Evolutionary conservation across 2,329 filamentous ascomycete genomes (phyloP), one percentile per base, ranked within the genome.

Genomic region (Lecanicillium sp.): DNA sequence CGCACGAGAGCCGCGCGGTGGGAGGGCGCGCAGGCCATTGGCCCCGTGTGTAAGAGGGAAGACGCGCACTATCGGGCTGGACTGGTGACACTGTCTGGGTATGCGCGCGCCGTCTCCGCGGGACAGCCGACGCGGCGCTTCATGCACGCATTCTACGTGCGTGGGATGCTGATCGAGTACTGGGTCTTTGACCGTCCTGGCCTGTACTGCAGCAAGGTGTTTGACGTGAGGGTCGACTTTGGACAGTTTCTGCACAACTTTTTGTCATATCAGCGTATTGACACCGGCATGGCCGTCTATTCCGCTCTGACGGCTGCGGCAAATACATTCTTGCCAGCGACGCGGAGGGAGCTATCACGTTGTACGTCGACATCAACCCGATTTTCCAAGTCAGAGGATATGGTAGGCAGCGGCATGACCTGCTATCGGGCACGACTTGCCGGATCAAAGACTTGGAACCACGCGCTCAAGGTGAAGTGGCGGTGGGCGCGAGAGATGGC

Each of bases 381-480:
- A 5, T 40, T 15, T 19, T 40, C n/a, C 11, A 35, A 17, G 12
- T 15, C 33, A 21, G n/a, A 14, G 9, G 14, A 12, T 3, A 10
- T 46, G 5, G 4, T 46, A 12, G 20, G 35, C 20, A n/a, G 17
- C 15, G 33, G 17, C 15, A 26, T 30, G 5, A 35, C 37, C 4
- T 27, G 19, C 3, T 47, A 40, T 15, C 44, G 36, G n/a, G 35
- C 35, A 9, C 29, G 27, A 15, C 32, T n/a, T 19, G 12, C 33
- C 10, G 20, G 14, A n/a, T 24, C 35, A 15, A 17, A 21, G 4
- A 5, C 17, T 5, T 47, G 26, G 44, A 39, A 21, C 30, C 36
- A 47, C 19, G 44, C 27, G 3, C 17, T 47, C 35, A 47, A 47
- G 44, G 20, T 40, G 15, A 47, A 40, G 36, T 47, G 44, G 36